phyloP scores from a whole-genome alignment of 495 filamentous ascomycete genomes.

The Aspergillus heteromorphus region DNA sequence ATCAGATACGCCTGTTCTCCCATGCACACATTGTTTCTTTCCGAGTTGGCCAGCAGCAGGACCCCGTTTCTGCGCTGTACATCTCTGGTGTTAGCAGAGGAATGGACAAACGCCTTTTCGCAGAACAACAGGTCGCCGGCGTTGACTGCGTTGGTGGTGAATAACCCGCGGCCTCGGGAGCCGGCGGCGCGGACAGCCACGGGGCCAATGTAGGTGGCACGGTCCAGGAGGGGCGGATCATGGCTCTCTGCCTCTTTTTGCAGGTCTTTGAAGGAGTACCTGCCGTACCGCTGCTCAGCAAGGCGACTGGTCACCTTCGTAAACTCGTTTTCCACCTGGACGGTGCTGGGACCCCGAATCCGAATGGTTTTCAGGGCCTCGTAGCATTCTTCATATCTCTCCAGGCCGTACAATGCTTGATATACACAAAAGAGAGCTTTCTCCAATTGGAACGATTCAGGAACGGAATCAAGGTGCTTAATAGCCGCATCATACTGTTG shows the following conservation, averaged over 20 bases:
- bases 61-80: constrained; percentile 4
- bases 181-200: constrained; percentile 19
- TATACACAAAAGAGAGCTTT: constrained; percentile 45
- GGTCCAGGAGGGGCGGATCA: constrained; percentile 37
- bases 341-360: too few relatives aligned
- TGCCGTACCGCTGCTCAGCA: constrained; percentile 22
- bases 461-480: constrained; percentile 31
- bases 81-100: not conserved
- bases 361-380: constrained; percentile 17
- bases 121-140: constrained; percentile 50
- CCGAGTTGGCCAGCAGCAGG: constrained; percentile 30
- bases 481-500: constrained; percentile 45
- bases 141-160: constrained; percentile 42
- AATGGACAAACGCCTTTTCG: constrained; percentile 50
- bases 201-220: constrained; percentile 38
- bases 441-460: constrained; percentile 24
- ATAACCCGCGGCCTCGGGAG: constrained; percentile 39
- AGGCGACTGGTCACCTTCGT: constrained; percentile 15
- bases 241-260: constrained; percentile 26
- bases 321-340: constrained; percentile 11
- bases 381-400: constrained; percentile 34
- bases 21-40: constrained; percentile 21
- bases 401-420: constrained; percentile 41
- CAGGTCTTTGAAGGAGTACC: constrained; percentile 41
- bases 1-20: constrained; percentile 36